Conservation (phyloP, 108 stramenopile species). For the Cyclotella baltica region DNA sequence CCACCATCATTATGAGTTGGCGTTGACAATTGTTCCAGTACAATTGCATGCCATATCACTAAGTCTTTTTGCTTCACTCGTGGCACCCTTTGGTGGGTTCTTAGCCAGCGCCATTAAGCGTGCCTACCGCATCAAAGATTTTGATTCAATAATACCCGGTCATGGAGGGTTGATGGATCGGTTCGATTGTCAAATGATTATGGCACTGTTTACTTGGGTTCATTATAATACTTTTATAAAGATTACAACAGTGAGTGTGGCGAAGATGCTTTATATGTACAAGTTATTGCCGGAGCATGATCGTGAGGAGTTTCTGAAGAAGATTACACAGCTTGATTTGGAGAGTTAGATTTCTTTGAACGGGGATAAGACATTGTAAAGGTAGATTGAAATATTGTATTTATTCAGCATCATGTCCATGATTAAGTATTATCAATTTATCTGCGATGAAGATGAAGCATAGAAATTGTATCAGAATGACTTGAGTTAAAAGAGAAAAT, state of each 20-base stretch:
- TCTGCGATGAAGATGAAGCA: too few relatives aligned
- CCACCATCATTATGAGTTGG: constrained; percentile 83
- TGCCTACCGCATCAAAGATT: constrained; percentile 97
- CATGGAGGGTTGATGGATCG: constrained; percentile 98
- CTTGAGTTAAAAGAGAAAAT: too few relatives aligned
- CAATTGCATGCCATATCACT: constrained; percentile 88
- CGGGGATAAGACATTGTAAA: background rate
- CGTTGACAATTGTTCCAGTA: constrained; percentile 75
- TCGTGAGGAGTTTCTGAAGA: constrained; percentile 56
- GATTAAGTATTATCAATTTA: too few relatives aligned
- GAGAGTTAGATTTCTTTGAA: background rate
- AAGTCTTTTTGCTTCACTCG: constrained; percentile 85
- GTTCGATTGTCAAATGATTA: constrained; percentile 95
- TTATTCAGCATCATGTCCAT: too few relatives aligned
- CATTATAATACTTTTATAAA: constrained; percentile 96
- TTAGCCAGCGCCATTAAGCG: constrained; percentile 96
- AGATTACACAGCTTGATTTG: constrained; percentile 24
- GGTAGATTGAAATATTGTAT: too few relatives aligned
- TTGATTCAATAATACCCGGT: constrained; percentile 95
- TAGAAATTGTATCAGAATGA: too few relatives aligned
- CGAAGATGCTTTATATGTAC: constrained; percentile 87
- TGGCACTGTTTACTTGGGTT: constrained; percentile 95
- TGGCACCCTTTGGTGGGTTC: constrained; percentile 99
- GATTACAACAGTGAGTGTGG: constrained; percentile 81
- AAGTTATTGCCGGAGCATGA: constrained; percentile 62